Conservation (phyloP, 2,329 filamentous ascomycete genomes). For the Colletotrichum caudatum region DNA sequence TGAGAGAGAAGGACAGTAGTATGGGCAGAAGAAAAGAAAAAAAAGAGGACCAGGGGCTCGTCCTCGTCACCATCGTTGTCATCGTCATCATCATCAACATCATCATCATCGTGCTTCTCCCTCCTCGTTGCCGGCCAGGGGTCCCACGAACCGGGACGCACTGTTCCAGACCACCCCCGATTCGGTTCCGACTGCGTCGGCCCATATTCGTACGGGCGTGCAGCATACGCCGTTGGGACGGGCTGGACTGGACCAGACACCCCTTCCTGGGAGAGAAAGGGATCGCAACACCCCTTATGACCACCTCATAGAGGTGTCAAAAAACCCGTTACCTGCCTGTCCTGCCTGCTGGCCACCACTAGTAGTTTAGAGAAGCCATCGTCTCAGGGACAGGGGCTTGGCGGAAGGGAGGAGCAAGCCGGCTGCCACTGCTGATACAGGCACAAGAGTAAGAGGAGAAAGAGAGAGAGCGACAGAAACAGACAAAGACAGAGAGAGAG, state of each 20-base stretch:
- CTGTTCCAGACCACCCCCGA: neutral
- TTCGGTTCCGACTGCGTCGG: neutral
- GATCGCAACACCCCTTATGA: neutral
- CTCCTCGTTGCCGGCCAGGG: too few relatives aligned
- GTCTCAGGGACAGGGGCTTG: slow-evolving; percentile 24
- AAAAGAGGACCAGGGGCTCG: too few relatives aligned
- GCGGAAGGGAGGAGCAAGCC: neutral
- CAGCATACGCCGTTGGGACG: slow-evolving; percentile 1
- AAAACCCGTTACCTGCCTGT: neutral
- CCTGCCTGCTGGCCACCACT: slow-evolving; percentile 11
- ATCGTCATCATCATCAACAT: neutral
- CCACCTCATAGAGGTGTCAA: neutral
- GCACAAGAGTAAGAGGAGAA: too few relatives aligned
- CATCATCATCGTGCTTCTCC: neutral
- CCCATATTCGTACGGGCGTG: neutral
- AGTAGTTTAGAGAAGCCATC: slow-evolving; percentile 13
- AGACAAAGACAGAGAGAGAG: too few relatives aligned
- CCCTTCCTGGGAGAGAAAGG: too few relatives aligned
- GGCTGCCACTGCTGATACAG: too few relatives aligned
- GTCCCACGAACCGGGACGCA: too few relatives aligned
- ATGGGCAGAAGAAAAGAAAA: too few relatives aligned
- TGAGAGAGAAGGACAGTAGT: too few relatives aligned
- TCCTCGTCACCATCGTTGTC: neutral
- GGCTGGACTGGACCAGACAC: too few relatives aligned
- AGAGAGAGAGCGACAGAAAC: too few relatives aligned